Base-by-base conservation (phyloP, 306 rosid genomes). In the Cucurbita argyrosperma region DNA sequence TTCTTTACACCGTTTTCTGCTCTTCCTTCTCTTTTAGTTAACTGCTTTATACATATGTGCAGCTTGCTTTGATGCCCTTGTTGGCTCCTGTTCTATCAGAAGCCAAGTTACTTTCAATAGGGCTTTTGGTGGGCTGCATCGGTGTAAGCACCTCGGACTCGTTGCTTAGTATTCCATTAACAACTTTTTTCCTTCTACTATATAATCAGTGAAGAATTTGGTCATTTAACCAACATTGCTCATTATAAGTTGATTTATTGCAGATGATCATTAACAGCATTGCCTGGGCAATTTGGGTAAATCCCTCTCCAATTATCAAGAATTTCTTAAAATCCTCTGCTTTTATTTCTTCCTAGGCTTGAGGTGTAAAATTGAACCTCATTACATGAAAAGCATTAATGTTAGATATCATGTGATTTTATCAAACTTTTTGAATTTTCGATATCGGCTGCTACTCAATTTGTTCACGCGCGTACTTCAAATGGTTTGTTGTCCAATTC, bases 261-360 rank as follows among this genome's bases (percentile, higher is more conserved):
- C 94, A 93, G 97, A 62, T 74, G 30, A 45, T 78, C 13, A 35
- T 84, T 23, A 79, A 85, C 87, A 86, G 98, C 85, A 6, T 89
- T 58, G 74, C 97, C 1, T 90, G 97, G 98, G 61, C 92, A 40
- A 54, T 62, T 82, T 93, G 98, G 98, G 98, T 93, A 89, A 85
- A 19, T 15, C 1, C 49, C n/a, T 13, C 9, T 11, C 39, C 52
- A 21, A 18, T 43, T n/a, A 16, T 62, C 50, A 39, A 39, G 49
- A 39, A 9, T 63, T 63, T n/a, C 53, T 42, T 46, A 43, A 11
- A 18, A 8, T 56, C 57, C 64, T 60, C 2, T 16, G 38, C 37
- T 5, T 50, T 50, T 6, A 21, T 50, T 14, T 50, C 13, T 14
- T 5, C 10, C 30, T 38, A 16, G 26, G 69, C 12, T 16, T 6